Percentiles rank a stretch among this genome's conserved stretches.
phyloP scores from a whole-genome alignment of 805 yeast genomes.

The Kazachstania martiniae region DNA sequence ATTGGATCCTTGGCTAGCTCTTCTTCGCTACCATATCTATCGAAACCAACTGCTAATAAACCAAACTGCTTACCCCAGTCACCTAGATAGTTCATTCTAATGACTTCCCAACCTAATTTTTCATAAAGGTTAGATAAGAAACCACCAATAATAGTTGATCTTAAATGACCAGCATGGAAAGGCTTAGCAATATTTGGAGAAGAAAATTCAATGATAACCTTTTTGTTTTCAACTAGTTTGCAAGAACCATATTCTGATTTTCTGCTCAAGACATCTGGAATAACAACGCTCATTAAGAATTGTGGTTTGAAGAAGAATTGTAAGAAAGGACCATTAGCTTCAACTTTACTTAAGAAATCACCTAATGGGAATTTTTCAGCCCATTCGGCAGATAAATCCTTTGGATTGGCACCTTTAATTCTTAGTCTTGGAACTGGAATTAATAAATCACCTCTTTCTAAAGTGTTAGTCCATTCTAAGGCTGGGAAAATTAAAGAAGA shows the following conservation, averaged over 20 bases:
- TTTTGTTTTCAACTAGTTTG: constrained; percentile 64
- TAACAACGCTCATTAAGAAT: constrained; percentile 54
- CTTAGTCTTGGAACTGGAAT: constrained; percentile 89
- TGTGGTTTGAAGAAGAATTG: constrained; percentile 75
- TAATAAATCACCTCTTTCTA: constrained; percentile 87
- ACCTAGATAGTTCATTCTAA: constrained; percentile 88
- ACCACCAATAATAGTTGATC: constrained; percentile 97
- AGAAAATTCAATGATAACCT: constrained; percentile 75
- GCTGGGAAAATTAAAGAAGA: constrained; percentile 64
- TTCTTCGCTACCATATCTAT: constrained; percentile 74
- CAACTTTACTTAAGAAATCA: constrained; percentile 55
- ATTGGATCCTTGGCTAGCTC: constrained; percentile 69
- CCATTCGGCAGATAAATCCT: constrained; percentile 65
- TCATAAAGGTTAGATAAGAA: constrained; percentile 85
- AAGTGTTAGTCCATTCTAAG: constrained; percentile 73
- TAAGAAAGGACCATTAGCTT: constrained; percentile 80
- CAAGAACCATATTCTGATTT: constrained; percentile 56
- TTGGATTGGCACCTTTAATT: constrained; percentile 72
- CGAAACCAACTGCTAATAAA: constrained; percentile 84
- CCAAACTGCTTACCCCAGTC: constrained; percentile 99
- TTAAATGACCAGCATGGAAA: constrained; percentile 97
- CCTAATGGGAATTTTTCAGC: constrained; percentile 67
- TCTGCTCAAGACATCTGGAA: constrained; percentile 57
- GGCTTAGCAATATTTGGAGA: constrained; percentile 99
- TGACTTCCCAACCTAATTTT: constrained; percentile 84